Evolutionary conservation across 73 alveolate genomes (phyloP).

Genomic region (Blepharisma japonicum): DNA sequence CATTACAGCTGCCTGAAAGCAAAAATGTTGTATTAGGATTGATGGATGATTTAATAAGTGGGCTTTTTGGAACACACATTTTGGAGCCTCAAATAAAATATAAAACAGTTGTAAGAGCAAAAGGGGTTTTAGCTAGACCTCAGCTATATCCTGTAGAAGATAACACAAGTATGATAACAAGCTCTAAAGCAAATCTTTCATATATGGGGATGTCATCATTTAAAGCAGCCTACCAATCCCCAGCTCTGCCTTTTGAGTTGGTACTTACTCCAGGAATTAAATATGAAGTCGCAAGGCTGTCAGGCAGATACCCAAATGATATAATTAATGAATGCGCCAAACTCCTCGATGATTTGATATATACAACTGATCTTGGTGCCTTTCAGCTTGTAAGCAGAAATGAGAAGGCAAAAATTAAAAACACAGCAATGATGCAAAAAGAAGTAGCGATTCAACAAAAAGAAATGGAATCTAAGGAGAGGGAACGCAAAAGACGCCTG

Average conservation of each 20-base stretch:
- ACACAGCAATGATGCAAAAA: not conserved
- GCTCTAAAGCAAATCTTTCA: not conserved
- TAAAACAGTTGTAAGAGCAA: conserved; percentile 10
- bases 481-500: conserved; percentile 46
- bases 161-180: not conserved
- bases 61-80: conserved; percentile 23
- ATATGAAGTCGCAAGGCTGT: conserved; percentile 11
- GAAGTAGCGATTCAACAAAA: conserved; percentile 42
- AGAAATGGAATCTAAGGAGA: conserved; percentile 40
- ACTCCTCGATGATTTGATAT: not conserved
- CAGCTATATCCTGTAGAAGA: conserved; percentile 7
- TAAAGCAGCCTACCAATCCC: conserved; percentile 9
- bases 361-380: not conserved
- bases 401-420: not conserved
- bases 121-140: conserved; percentile 9
- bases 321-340: not conserved
- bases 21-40: conserved; percentile 25
- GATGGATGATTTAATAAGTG: conserved; percentile 40
- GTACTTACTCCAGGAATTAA: conserved; percentile 19
- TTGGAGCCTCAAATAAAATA: not conserved
- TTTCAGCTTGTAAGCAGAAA: not conserved
- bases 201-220: conserved; percentile 1
- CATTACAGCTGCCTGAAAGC: conserved; percentile 38
- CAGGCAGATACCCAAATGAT: conserved; percentile 4
- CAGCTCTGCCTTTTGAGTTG: not conserved